A percentile compares a stretch with the other conserved stretches of the same genome.
phyloP scores from a whole-genome alignment of 352 stramenopile genomes.

The Phytophthora crassamura region DNA sequence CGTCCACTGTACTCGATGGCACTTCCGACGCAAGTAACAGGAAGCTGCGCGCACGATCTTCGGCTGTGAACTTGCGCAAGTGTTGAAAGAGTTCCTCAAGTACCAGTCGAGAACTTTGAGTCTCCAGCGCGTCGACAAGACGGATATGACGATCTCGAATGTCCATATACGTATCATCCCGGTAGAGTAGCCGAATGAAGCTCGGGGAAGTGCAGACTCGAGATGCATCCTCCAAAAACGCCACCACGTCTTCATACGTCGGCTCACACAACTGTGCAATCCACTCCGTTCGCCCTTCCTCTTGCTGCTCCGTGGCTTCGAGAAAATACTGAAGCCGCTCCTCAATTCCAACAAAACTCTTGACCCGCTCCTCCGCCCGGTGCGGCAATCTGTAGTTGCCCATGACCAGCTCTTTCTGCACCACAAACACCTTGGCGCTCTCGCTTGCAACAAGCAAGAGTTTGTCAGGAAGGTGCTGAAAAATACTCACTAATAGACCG shows the following conservation, averaged over 20 bases:
- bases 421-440: not conserved
- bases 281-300: slow-evolving; percentile 1
- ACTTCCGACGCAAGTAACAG: slow-evolving; percentile 25
- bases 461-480: not conserved
- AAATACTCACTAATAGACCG: too few species aligned
- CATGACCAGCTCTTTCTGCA: not conserved
- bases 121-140: slow-evolving; percentile 19
- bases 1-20: not conserved
- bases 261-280: slow-evolving; percentile 17
- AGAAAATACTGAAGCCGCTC: slow-evolving; percentile 16
- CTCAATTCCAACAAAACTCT: slow-evolving; percentile 7
- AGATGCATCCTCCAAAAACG: slow-evolving; percentile 2
- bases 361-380: slow-evolving; percentile 8
- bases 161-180: slow-evolving; percentile 24
- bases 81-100: slow-evolving; percentile 25
- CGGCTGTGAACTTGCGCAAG: slow-evolving; percentile 18
- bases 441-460: not conserved
- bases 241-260: slow-evolving; percentile 19
- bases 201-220: slow-evolving; percentile 10
- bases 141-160: slow-evolving; percentile 19
- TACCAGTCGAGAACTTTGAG: not conserved
- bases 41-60: slow-evolving; percentile 37
- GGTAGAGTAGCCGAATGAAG: slow-evolving; percentile 29
- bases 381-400: not conserved
- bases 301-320: not conserved